These are phyloP conservation scores for Hordeum pubiflorum DNA, from an alignment of 202 grass and related monocot species.

Conservation along the genomic window DNA sequence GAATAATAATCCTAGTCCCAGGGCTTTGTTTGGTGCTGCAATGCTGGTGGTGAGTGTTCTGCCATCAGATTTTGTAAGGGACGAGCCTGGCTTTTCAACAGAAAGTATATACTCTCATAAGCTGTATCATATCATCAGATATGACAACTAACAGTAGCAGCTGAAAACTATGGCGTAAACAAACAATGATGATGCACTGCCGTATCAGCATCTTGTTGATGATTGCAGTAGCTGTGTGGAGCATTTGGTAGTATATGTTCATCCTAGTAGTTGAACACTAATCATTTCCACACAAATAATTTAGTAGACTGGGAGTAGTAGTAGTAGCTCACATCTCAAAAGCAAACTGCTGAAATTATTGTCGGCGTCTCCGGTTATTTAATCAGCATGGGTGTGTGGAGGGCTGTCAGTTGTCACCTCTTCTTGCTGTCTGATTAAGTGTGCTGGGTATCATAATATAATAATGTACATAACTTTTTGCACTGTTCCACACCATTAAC, in stretches of 20 bases:
- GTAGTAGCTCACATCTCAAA: constrained; percentile 14
- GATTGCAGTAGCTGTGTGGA: constrained; percentile 33
- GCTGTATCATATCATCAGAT: constrained; percentile 23
- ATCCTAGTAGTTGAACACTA: not conserved
- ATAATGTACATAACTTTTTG: not conserved
- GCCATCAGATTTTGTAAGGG: not conserved
- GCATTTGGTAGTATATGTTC: not conserved
- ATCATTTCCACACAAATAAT: constrained; percentile 34
- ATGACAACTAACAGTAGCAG: not conserved
- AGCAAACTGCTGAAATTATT: constrained; percentile 33
- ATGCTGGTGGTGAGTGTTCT: not conserved
- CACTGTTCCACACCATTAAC: not conserved
- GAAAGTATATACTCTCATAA: not conserved
- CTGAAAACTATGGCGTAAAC: constrained; percentile 11
- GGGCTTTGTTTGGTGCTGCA: not conserved
- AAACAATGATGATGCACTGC: not conserved
- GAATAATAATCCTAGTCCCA: not conserved
- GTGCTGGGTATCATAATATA: not conserved
- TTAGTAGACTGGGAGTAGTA: not conserved
- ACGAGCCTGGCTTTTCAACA: not conserved
- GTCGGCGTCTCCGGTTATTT: constrained; percentile 15
- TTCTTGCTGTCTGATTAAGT: not conserved
- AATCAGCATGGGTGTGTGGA: constrained; percentile 16
- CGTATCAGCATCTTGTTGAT: constrained; percentile 30
- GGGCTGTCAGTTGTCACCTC: constrained; percentile 26